phyloP scores from a whole-genome alignment of 2,329 filamentous ascomycete genomes.

The Talaromyces amestolkiae region DNA sequence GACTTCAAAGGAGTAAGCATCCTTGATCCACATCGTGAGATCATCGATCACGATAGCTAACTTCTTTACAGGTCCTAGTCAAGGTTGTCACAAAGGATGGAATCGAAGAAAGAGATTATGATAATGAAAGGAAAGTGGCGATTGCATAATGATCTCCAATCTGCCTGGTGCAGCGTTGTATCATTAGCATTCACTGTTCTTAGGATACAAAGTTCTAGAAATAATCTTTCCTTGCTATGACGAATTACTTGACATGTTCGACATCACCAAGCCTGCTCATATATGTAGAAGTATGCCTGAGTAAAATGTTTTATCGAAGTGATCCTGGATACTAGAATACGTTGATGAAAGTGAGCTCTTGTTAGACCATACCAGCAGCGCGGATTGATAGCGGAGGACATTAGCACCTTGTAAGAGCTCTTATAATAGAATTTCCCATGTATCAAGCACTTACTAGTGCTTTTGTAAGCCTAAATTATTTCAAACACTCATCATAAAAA shows the following conservation, averaged over 20 bases:
- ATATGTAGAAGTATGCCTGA: neutral
- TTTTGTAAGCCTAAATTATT: neutral
- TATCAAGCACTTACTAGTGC: neutral
- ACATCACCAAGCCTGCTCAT: neutral
- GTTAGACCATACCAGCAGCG: neutral
- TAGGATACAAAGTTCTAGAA: constrained; percentile 5
- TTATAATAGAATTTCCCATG: neutral
- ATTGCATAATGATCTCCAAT: constrained; percentile 41
- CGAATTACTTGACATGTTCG: neutral
- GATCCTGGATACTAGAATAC: neutral
- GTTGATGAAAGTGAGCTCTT: neutral
- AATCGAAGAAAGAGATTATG: constrained; percentile 77
- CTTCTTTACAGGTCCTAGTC: constrained; percentile 54
- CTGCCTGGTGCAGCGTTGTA: constrained; percentile 31
- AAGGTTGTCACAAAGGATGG: constrained; percentile 96
- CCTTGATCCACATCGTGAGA: neutral
- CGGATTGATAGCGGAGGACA: neutral
- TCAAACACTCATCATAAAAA: neutral
- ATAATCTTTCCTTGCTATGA: constrained; percentile 4
- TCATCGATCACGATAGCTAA: neutral
- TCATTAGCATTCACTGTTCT: constrained; percentile 29
- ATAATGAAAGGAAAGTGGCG: constrained; percentile 66
- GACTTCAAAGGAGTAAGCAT: constrained; percentile 90
- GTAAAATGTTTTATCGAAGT: neutral
- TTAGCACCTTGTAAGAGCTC: neutral